These are phyloP conservation scores for Aquilaria yunnanensis DNA, from an alignment of 345 rosid species.

Conservation along the genomic window DNA sequence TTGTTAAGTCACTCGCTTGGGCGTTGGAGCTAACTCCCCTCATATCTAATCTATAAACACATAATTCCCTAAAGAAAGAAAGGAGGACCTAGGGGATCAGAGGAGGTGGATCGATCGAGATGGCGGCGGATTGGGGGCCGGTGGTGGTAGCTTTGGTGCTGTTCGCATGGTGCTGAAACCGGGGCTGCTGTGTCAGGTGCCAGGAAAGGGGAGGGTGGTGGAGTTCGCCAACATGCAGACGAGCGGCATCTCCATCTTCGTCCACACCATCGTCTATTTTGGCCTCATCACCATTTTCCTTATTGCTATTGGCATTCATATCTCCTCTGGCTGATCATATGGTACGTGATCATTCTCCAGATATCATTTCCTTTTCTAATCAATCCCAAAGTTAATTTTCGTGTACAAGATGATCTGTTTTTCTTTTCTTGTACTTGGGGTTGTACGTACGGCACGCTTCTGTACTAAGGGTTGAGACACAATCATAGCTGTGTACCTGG, in stretches of 20 bases:
- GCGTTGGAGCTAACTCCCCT: background rate
- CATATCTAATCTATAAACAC: background rate
- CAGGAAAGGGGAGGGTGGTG: constrained; percentile 52
- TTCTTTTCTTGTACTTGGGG: too few species aligned
- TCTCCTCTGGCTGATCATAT: constrained; percentile 50
- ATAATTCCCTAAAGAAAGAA: background rate
- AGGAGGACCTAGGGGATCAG: too few species aligned
- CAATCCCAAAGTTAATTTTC: too few species aligned
- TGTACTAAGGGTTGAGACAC: too few species aligned
- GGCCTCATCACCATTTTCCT: constrained; percentile 60
- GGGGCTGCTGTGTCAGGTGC: constrained; percentile 69
- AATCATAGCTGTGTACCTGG: too few species aligned
- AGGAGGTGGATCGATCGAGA: background rate
- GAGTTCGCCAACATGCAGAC: constrained; percentile 83
- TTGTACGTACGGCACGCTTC: too few species aligned
- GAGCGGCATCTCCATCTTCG: constrained; percentile 72
- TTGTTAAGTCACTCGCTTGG: too few species aligned
- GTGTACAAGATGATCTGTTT: too few species aligned
- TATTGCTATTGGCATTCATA: constrained; percentile 70
- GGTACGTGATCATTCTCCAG: too few species aligned
- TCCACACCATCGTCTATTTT: constrained; percentile 82
- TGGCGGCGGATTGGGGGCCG: constrained; percentile 96
- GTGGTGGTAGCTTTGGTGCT: constrained; percentile 70
- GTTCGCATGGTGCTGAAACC: constrained; percentile 77
- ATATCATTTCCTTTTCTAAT: too few species aligned